A percentile compares a stretch with the other conserved stretches of the same genome.
Conservation (phyloP, 805 yeast genomes). For the Metschnikowia noctiluminum region DNA sequence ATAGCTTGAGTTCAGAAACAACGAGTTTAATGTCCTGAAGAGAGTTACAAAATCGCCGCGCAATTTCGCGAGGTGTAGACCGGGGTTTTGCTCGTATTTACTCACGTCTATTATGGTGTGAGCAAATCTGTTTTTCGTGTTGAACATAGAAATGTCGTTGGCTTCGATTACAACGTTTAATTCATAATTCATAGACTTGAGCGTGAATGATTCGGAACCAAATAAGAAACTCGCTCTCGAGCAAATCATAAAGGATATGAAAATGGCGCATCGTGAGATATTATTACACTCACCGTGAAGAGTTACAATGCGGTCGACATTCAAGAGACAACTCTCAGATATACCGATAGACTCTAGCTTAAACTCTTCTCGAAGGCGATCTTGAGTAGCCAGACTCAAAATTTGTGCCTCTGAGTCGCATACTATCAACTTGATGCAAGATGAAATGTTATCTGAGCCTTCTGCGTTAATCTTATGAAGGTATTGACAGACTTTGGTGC, state of each 20-base stretch:
- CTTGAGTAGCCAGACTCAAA: constrained; percentile 16
- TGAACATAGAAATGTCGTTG: constrained; percentile 3
- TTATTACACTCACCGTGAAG: constrained; percentile 25
- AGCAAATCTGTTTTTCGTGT: constrained; percentile 2
- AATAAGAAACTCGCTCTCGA: constrained; percentile 27
- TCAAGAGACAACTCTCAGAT: constrained; percentile 22
- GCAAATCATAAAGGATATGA: constrained; percentile 23
- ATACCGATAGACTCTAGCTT: constrained; percentile 20
- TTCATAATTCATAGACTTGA: constrained; percentile 31
- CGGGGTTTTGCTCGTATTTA: constrained; percentile 8
- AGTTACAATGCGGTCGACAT: constrained; percentile 30
- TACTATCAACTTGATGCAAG: constrained; percentile 20
- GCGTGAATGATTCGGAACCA: constrained; percentile 24
- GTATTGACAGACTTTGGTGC: constrained; percentile 24
- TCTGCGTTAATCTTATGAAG: constrained; percentile 18
- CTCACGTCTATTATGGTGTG: constrained; percentile 7
- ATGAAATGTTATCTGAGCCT: constrained; percentile 4
- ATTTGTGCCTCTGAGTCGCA: constrained; percentile 26
- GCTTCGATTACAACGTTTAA: constrained; percentile 14
- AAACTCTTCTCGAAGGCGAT: constrained; percentile 21
- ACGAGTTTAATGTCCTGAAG: constrained; percentile 10
- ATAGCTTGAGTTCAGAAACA: constrained; percentile 5
- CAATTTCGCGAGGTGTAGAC: constrained; percentile 9
- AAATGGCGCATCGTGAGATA: constrained; percentile 26
- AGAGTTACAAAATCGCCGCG: constrained; percentile 14